Evolutionary conservation across 1,284 basidiomycete species (phyloP).

Genomic region (Ustilago xerochloae): DNA sequence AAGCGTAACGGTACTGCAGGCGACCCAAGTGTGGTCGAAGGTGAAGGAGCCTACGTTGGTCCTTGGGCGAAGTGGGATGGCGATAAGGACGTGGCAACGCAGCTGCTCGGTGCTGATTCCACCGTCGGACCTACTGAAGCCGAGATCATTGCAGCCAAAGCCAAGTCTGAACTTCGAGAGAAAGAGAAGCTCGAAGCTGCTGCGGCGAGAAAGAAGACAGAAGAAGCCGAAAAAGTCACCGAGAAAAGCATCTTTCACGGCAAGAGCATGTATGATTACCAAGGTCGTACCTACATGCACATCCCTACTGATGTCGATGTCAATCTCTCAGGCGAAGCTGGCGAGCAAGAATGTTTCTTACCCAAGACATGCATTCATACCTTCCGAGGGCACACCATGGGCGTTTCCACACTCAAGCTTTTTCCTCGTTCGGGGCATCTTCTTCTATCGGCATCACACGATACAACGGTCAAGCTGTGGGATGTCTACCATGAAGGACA

Average conservation of each 20-base stretch:
- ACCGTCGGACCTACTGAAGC: conserved; percentile 72
- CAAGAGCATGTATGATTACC: conserved; percentile 95
- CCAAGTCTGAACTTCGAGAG: conserved; percentile 76
- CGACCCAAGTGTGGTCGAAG: conserved; percentile 76
- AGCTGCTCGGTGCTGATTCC: conserved; percentile 36
- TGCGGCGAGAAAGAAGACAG: conserved; percentile 76
- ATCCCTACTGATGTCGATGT: conserved; percentile 77
- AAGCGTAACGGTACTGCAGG: conserved; percentile 73
- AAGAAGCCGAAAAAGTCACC: conserved; percentile 81
- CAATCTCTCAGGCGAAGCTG: conserved; percentile 80
- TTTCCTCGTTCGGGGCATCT: conserved; percentile 94
- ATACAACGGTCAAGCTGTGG: conserved; percentile 99
- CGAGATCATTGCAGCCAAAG: conserved; percentile 74
- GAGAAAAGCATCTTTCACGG: conserved; percentile 97
- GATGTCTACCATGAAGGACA: conserved; percentile 97
- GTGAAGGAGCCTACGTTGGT: conserved; percentile 79
- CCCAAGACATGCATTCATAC: conserved; percentile 96
- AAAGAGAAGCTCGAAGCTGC: conserved; percentile 70
- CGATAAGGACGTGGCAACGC: conserved; percentile 73
- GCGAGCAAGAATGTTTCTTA: conserved; percentile 89
- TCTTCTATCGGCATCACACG: conserved; percentile 93
- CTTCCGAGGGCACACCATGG: conserved; percentile 97
- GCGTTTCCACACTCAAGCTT: conserved; percentile 88
- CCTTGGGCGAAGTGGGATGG: conserved; percentile 96
- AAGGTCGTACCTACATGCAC: conserved; percentile 97